phyloP scores from a whole-genome alignment of 2,329 filamentous ascomycete genomes.

The Botrytis elliptica region DNA sequence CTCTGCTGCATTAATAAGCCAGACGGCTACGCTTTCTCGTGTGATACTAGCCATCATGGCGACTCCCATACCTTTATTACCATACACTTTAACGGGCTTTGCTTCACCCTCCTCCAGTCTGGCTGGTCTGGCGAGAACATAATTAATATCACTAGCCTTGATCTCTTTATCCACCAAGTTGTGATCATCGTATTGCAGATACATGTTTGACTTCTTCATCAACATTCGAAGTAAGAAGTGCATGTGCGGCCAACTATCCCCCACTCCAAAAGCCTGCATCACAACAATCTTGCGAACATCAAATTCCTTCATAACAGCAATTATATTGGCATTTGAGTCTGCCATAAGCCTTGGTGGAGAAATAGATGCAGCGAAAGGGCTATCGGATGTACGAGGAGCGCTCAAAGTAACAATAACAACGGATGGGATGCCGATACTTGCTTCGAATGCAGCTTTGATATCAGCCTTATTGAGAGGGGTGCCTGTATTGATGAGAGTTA shows the following conservation, averaged over 20 bases:
- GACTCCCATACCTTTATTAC: constrained; percentile 26
- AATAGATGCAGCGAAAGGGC: constrained; percentile 32
- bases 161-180: constrained; percentile 36
- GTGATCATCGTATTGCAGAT: constrained; percentile 48
- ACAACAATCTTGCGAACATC: constrained; percentile 43
- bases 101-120: constrained; percentile 25
- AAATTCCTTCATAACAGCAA: constrained; percentile 41
- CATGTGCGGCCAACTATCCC: constrained; percentile 46
- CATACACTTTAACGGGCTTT: constrained; percentile 22
- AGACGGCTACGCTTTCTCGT: constrained; percentile 46
- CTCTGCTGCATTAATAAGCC: constrained; percentile 47
- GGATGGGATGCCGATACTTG: constrained; percentile 50
- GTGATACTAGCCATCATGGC: constrained; percentile 25
- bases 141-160: constrained; percentile 28
- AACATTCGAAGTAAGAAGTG: constrained; percentile 45
- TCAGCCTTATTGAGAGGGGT: constrained; percentile 42
- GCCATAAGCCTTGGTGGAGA: constrained; percentile 43
- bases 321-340: constrained; percentile 43
- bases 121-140: constrained; percentile 24
- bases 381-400: constrained; percentile 37
- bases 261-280: constrained; percentile 51
- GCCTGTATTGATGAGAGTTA: neutral
- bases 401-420: constrained; percentile 41
- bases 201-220: constrained; percentile 49
- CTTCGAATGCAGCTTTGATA: constrained; percentile 45